phyloP scores from a whole-genome alignment of 768 basidiomycete genomes.

The Tricholoma furcatifolium region DNA sequence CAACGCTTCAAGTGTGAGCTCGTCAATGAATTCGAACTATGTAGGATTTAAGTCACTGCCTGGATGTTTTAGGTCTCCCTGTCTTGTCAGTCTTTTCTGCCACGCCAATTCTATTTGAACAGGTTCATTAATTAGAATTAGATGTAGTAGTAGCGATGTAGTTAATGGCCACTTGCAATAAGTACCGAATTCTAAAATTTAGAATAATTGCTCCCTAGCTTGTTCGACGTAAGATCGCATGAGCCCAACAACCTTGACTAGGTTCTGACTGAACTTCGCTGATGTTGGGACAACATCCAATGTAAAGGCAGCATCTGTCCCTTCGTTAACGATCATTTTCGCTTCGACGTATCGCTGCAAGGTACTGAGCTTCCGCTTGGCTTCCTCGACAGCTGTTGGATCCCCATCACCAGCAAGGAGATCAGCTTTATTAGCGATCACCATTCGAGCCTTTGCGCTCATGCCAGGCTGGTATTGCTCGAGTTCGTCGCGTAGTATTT shows the following conservation, averaged over 20 bases:
- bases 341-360: conserved; percentile 56
- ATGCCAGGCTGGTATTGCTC: conserved; percentile 80
- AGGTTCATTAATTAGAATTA: too few relatives aligned
- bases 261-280: conserved; percentile 84
- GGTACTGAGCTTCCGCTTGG: conserved; percentile 51
- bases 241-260: conserved; percentile 63
- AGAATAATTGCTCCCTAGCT: conserved; percentile 22
- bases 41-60: too few relatives aligned
- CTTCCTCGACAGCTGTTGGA: conserved; percentile 46
- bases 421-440: conserved; percentile 96
- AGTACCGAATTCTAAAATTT: neutral
- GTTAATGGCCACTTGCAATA: too few relatives aligned
- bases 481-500: conserved; percentile 74
- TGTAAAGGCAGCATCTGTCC: conserved; percentile 19
- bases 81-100: too few relatives aligned
- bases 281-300: conserved; percentile 81
- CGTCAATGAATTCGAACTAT: too few relatives aligned
- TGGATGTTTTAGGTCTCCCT: too few relatives aligned
- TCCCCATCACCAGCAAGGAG: conserved; percentile 57
- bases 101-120: too few relatives aligned
- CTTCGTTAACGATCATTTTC: conserved; percentile 36
- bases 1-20: too few relatives aligned
- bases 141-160: too few relatives aligned
- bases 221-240: conserved; percentile 67
- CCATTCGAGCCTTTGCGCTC: conserved; percentile 72